A percentile compares a stretch with the other conserved stretches of the same genome.
Evolutionary conservation across 495 filamentous ascomycete species (phyloP).

Genomic region (Cenococcum geophilum): DNA sequence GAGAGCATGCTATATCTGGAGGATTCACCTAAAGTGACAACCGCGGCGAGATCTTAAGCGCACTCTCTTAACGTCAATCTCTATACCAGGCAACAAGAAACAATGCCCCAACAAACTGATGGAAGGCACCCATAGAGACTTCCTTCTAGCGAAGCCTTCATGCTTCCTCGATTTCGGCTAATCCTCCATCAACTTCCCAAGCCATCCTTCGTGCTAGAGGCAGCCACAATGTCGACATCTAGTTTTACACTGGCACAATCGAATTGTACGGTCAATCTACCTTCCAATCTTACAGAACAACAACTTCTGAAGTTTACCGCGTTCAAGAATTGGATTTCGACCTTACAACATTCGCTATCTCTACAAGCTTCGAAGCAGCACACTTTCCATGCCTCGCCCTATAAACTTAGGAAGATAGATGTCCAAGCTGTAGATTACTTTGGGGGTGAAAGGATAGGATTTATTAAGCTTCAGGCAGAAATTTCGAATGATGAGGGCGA

Average conservation of each 20-base stretch:
- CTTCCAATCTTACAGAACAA: constrained; percentile 21
- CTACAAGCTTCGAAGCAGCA: constrained; percentile 56
- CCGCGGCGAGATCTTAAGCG: no score
- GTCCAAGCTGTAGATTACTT: constrained; percentile 74
- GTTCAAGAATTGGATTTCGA: constrained; percentile 57
- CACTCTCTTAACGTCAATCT: background rate
- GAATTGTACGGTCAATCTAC: constrained; percentile 11
- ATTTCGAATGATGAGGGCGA: constrained; percentile 60
- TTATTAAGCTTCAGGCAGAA: constrained; percentile 66
- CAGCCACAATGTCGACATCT: background rate
- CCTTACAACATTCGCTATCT: constrained; percentile 57
- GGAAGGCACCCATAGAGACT: background rate
- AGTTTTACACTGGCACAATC: constrained; percentile 4
- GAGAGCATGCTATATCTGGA: no score
- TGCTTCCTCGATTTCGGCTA: constrained; percentile 25
- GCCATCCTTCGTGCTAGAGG: constrained; percentile 3
- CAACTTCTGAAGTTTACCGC: constrained; percentile 22
- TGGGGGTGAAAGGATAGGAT: constrained; percentile 58
- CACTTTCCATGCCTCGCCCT: constrained; percentile 65
- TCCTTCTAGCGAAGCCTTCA: constrained; percentile 7
- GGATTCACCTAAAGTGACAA: no score
- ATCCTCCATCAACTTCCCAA: constrained; percentile 2
- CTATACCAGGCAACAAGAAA: no score
- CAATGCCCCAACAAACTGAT: background rate
- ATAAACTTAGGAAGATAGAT: constrained; percentile 60